phyloP scores from a whole-genome alignment of 1,284 basidiomycete genomes.

The Lentinula novae-zelandiae region DNA sequence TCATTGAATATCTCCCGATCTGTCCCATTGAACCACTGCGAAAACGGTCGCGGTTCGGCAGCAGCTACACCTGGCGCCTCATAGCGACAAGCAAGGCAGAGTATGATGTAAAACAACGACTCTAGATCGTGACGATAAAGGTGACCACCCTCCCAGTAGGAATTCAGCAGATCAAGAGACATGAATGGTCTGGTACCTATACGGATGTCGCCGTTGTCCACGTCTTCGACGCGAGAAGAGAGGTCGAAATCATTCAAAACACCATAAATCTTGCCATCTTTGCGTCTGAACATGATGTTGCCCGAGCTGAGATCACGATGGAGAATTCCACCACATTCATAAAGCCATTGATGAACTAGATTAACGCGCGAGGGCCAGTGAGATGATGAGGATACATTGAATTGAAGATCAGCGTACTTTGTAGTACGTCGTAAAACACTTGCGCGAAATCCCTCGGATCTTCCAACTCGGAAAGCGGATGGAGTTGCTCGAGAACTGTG shows the following conservation, averaged over 20 bases:
- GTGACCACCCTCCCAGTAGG: neutral
- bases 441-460: neutral
- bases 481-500: conserved; percentile 1
- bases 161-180: neutral
- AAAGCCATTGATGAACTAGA: conserved; percentile 8
- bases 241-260: conserved; percentile 10
- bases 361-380: neutral
- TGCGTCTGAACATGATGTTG: conserved; percentile 5
- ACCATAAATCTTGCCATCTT: conserved; percentile 1
- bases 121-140: conserved; percentile 11
- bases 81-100: conserved; percentile 2
- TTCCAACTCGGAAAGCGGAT: neutral
- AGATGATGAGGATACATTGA: neutral
- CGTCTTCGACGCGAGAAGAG: neutral
- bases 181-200: conserved; percentile 10
- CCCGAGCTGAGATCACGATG: conserved; percentile 10
- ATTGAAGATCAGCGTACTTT: neutral
- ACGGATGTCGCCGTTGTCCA: neutral
- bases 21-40: too few relatives aligned
- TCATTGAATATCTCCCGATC: too few relatives aligned
- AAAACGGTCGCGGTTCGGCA: too few relatives aligned
- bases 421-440: conserved; percentile 6
- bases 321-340: neutral
- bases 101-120: conserved; percentile 6
- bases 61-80: too few relatives aligned